Evolutionary conservation across 2,329 filamentous ascomycete genomes (phyloP), one percentile per base, ranked within the genome.

Genomic region (Anthostomella pinea): DNA sequence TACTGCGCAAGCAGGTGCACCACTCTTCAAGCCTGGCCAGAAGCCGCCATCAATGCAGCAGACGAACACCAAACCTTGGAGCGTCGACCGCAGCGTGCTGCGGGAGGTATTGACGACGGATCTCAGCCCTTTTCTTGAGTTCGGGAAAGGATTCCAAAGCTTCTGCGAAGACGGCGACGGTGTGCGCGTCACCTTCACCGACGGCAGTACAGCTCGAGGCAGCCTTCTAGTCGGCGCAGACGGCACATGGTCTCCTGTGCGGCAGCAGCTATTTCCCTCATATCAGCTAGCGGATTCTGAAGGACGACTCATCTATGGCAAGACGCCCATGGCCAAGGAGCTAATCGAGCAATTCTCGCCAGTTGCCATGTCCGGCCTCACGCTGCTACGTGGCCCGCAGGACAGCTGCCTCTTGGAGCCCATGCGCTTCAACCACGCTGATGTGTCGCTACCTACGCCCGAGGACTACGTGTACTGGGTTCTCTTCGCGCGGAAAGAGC

Each of bases 191-290:
- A 27, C 41, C 23, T 67, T 67, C 38, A 34, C 47, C 0, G 64
- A 67, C 30, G 62, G 62, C 1, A 54, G 55, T 0, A 39, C 35
- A 3, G 54, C 56, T 15, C 35, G 43, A 1, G 64, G 63, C 0
- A 43, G 46, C 6, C 41, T 68, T 5, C 47, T 69, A 2, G 51
- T 69, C 10, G 65, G 64, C 8, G 62, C 64, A 2, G 64, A 69
- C 43, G 66, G 65, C 6, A 49, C 54, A 10, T 48, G 58, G 14
- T 67, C 61, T 13, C 35, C 36, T 8, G 55, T 66, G n/a, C 53
- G 66, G 5, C 58, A 48, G 18, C 65, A 68, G 35, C 45, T 59
- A 13, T 39, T 67, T 3, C 67, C 66, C 1, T 33, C 55, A 1
- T 54, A 58, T 22, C 41, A 51, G 14, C 39, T 56, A 4, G 31